These are phyloP conservation scores for Spathaspora sp. DNA, from an alignment of 805 yeast species.

Conservation along the genomic window DNA sequence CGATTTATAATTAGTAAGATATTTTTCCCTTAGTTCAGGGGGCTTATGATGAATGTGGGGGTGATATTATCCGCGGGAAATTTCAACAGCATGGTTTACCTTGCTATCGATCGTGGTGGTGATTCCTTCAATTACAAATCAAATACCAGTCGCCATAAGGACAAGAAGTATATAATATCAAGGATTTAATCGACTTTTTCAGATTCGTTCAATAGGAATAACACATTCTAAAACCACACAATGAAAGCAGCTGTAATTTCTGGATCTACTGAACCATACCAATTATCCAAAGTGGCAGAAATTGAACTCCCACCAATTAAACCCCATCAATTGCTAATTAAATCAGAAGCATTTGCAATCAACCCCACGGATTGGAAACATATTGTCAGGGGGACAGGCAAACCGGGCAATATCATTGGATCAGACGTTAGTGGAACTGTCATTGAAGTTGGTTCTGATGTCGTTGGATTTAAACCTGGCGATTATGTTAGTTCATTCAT, in stretches of 20 bases:
- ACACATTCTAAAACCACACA: neutral
- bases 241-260: conserved; percentile 8
- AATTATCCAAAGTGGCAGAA: neutral
- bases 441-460: conserved; percentile 46
- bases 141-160: neutral
- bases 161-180: neutral
- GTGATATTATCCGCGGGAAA: too few species aligned
- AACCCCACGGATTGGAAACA: conserved; percentile 78
- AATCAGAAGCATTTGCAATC: conserved; percentile 51
- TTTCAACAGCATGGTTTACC: too few species aligned
- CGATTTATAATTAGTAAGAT: too few species aligned
- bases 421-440: conserved; percentile 61
- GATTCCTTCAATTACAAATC: neutral
- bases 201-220: too few species aligned
- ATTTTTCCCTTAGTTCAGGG: too few species aligned
- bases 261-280: conserved; percentile 1
- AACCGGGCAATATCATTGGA: conserved; percentile 49
- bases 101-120: neutral
- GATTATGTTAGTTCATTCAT: conserved; percentile 53
- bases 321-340: conserved; percentile 40
- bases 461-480: conserved; percentile 39
- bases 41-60: too few species aligned
- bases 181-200: neutral
- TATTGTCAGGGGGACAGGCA: conserved; percentile 34
- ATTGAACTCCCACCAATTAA: conserved; percentile 2